phyloP scores from a whole-genome alignment of 2,329 filamentous ascomycete genomes.

The Scleromitrula shiraiana region DNA sequence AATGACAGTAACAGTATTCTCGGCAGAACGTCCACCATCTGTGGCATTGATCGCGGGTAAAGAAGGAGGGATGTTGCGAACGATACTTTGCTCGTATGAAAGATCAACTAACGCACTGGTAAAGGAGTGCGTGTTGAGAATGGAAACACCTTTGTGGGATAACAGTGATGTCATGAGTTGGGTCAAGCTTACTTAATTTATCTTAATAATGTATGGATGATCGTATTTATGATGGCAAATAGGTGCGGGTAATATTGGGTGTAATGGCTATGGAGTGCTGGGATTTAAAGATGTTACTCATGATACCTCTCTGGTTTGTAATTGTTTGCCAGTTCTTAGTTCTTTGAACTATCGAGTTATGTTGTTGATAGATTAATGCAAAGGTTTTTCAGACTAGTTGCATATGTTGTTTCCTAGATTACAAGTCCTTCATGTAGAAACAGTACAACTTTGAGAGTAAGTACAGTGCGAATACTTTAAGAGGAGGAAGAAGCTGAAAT shows the following conservation, averaged over 20 bases:
- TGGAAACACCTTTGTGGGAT: constrained; percentile 14
- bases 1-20: constrained; percentile 27
- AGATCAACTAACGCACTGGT: constrained; percentile 10
- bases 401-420: too few relatives aligned
- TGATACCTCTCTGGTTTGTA: too few relatives aligned
- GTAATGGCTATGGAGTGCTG: background rate
- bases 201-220: background rate
- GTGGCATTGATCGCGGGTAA: constrained; percentile 29
- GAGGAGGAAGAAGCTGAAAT: too few relatives aligned
- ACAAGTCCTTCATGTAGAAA: too few relatives aligned
- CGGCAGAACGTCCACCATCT: constrained; percentile 28
- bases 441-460: too few relatives aligned
- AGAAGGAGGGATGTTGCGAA: constrained; percentile 30
- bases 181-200: constrained; percentile 8
- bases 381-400: too few relatives aligned
- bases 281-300: too few relatives aligned
- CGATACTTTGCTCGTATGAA: constrained; percentile 25
- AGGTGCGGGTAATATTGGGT: background rate
- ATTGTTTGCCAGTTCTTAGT: too few relatives aligned
- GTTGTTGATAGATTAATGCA: too few relatives aligned
- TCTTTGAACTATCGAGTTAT: too few relatives aligned
- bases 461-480: too few relatives aligned
- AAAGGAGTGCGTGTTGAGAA: constrained; percentile 17
- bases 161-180: constrained; percentile 1
- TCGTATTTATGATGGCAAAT: background rate